Conservation (phyloP, 805 yeast species). For the Teunomyces stri region DNA sequence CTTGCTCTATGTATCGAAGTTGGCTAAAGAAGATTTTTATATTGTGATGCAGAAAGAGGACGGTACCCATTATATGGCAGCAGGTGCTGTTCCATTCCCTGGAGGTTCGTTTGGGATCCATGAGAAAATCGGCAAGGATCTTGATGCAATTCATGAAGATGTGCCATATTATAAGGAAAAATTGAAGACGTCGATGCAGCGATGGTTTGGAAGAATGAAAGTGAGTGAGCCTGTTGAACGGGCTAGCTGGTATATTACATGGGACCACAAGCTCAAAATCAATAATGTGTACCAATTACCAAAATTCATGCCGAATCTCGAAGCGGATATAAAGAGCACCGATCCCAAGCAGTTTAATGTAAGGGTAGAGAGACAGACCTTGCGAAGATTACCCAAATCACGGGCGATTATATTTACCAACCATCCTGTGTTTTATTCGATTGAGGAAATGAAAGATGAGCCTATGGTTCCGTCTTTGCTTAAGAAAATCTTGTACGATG, state of each 20-base stretch:
- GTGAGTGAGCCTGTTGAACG: slow-evolving; percentile 65
- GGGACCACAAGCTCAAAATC: slow-evolving; percentile 64
- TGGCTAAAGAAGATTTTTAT: slow-evolving; percentile 78
- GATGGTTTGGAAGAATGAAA: slow-evolving; percentile 64
- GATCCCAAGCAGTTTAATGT: slow-evolving; percentile 59
- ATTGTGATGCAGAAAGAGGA: slow-evolving; percentile 55
- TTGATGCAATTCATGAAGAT: slow-evolving; percentile 62
- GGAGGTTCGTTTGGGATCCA: slow-evolving; percentile 71
- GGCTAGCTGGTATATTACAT: slow-evolving; percentile 71
- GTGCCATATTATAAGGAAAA: slow-evolving; percentile 72
- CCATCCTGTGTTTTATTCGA: slow-evolving; percentile 74
- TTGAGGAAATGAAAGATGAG: slow-evolving; percentile 78
- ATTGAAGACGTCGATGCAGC: slow-evolving; percentile 66
- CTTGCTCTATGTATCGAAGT: slow-evolving; percentile 55
- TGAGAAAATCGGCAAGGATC: slow-evolving; percentile 56
- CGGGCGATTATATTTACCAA: slow-evolving; percentile 69
- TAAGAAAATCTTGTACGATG: slow-evolving; percentile 61
- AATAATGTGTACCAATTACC: slow-evolving; percentile 58
- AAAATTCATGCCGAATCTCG: slow-evolving; percentile 36
- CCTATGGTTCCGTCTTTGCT: slow-evolving; percentile 74
- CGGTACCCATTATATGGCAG: slow-evolving; percentile 60
- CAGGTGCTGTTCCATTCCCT: slow-evolving; percentile 78
- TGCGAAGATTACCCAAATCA: slow-evolving; percentile 63
- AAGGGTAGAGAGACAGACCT: slow-evolving; percentile 71
- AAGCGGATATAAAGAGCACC: slow-evolving; percentile 27